Conservation (phyloP, 2,329 filamentous ascomycete species). For the Cladosporium phlei region DNA sequence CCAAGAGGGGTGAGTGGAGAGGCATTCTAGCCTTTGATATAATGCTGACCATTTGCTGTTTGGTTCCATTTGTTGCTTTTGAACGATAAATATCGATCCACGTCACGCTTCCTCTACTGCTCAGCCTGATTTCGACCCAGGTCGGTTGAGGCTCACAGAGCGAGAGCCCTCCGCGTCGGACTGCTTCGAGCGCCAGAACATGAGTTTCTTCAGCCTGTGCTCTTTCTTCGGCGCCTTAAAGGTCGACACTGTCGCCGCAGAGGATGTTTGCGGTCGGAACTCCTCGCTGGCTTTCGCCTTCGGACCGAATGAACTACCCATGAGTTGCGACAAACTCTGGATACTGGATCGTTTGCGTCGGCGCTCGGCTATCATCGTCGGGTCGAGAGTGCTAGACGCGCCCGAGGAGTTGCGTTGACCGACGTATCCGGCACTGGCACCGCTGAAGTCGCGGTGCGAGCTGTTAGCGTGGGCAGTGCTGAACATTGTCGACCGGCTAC, state of each 20-base stretch:
- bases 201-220: conserved; percentile 67
- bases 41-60: too few relatives aligned
- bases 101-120: too few relatives aligned
- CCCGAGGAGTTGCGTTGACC: conserved; percentile 37
- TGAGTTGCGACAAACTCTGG: conserved; percentile 69
- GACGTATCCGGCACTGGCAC: conserved; percentile 15
- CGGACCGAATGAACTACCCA: conserved; percentile 64
- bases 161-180: background rate
- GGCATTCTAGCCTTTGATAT: too few relatives aligned
- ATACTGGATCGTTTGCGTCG: conserved; percentile 70
- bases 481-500: conserved; percentile 71
- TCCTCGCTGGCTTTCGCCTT: conserved; percentile 14
- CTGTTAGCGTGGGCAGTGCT: conserved; percentile 55
- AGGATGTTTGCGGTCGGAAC: conserved; percentile 39
- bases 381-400: conserved; percentile 36
- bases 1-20: too few relatives aligned
- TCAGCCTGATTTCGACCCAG: too few relatives aligned
- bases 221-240: conserved; percentile 53
- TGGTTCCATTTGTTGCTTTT: too few relatives aligned
- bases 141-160: background rate
- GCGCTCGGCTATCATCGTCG: conserved; percentile 40
- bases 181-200: conserved; percentile 65
- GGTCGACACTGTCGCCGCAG: conserved; percentile 44
- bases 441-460: conserved; percentile 31
- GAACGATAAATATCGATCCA: too few relatives aligned